Base-by-base conservation (phyloP, 2,329 filamentous ascomycete genomes). In the Teratosphaeria pseudoeucalypti region DNA sequence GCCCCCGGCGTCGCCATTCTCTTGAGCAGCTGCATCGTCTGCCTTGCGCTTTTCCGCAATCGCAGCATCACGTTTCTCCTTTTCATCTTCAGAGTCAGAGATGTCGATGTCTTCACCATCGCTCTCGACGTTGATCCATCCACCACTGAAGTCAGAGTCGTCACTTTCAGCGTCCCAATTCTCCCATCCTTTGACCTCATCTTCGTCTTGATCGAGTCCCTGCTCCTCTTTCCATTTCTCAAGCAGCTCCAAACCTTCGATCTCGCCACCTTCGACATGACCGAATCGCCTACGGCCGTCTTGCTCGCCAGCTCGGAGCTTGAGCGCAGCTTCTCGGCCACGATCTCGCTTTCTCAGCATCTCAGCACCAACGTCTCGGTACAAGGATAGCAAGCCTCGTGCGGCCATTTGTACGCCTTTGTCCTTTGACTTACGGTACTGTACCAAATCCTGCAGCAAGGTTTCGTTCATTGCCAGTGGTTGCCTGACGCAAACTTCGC, bases 361-460 rank as follows among this genome's bases (percentile, higher is more conserved):
- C 65, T 95, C 89, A 0, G 94, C 90, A 39, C 88, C 91, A 14
- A 96, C 88, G 70, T 97, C 92, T 66, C 94, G 82, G 78, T 95
- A 99, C 6, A 99, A 80, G 27, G 90, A 90, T 52, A 99, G 79
- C 6, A 99, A 79, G 64, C 94, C 92, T 73, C 94, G 92, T 14
- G 92, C 91, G 7, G 94, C 94, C 94, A 99, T 97, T 83, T 95
- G 92, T n/a, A 94, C 89, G 61, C 92, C 92, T 79, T 97, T 99
- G 71, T 99, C 94, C 72, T 99, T 99, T 71, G 90, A 95, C 79
- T 95, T 96, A 62, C 90, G 85, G 76, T 99, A 97, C 78, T 94
- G 88, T 10, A 97, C 91, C 57, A 99, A 77, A 78, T 99, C 94
- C 73, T 99, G 92, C 34, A 99, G 77, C n/a, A 99, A 77, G 0